Conservation (phyloP, 257 asterid genomes). For the Forsythia viridissima region DNA sequence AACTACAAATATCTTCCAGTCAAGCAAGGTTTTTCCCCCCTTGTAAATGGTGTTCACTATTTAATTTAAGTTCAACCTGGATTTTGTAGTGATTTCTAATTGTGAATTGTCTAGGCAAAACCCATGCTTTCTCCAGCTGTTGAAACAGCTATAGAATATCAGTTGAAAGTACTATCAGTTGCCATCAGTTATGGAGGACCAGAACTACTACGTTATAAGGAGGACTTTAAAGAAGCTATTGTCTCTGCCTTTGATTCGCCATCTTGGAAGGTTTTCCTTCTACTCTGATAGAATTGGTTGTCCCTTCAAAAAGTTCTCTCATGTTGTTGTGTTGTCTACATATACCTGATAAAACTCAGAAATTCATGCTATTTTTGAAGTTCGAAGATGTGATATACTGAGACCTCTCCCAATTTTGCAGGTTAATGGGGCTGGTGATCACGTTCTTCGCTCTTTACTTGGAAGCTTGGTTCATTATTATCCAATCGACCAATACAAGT, state of each 20-base stretch:
- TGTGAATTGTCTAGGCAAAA: conserved; percentile 59
- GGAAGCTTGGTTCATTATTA: conserved; percentile 93
- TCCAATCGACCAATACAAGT: conserved; percentile 96
- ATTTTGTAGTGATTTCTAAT: conserved; percentile 22
- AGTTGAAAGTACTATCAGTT: conserved; percentile 88
- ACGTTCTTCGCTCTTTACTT: conserved; percentile 91
- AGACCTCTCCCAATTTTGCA: conserved; percentile 38
- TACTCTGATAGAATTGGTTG: conserved; percentile 22
- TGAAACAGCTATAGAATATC: conserved; percentile 83
- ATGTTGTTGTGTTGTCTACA: background rate
- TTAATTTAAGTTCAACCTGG: conserved; percentile 27
- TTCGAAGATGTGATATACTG: conserved; percentile 14
- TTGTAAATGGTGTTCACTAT: conserved; percentile 26
- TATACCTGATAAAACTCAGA: conserved; percentile 12
- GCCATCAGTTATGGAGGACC: conserved; percentile 96
- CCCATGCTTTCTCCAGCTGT: conserved; percentile 85
- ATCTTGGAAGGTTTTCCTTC: conserved; percentile 89
- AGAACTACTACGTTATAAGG: conserved; percentile 67
- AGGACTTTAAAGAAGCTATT: conserved; percentile 81
- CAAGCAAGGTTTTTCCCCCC: conserved; percentile 61
- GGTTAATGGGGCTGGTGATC: conserved; percentile 99
- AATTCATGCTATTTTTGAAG: conserved; percentile 14
- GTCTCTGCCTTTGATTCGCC: conserved; percentile 85
- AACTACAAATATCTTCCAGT: conserved; percentile 43
- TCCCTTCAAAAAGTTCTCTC: conserved; percentile 14